Percentiles rank a stretch among this genome's conserved stretches.
Evolutionary conservation across 1,284 basidiomycete species (phyloP).

Genomic region (Vanrija pseudolonga): DNA sequence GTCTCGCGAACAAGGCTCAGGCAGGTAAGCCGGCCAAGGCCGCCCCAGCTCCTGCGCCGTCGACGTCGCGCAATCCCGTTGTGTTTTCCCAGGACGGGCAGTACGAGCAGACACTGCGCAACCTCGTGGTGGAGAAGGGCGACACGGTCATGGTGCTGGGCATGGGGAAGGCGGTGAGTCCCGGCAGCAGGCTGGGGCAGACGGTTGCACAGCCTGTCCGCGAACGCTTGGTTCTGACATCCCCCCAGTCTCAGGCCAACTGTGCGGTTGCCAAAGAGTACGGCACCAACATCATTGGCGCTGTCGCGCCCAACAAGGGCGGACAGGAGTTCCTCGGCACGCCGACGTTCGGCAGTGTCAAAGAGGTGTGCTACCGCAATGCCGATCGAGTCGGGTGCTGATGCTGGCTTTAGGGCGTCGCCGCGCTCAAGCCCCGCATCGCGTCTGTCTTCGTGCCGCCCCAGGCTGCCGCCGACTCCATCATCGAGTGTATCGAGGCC

Average conservation of each 20-base stretch:
- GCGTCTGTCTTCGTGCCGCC: conserved; percentile 16
- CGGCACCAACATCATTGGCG: conserved; percentile 92
- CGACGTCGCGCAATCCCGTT: conserved; percentile 4
- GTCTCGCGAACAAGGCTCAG: conserved; percentile 1
- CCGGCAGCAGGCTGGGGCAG: not conserved
- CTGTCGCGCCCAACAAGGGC: conserved; percentile 90
- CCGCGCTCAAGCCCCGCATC: conserved; percentile 15
- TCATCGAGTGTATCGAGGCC: conserved; percentile 90
- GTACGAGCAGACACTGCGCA: conserved; percentile 71
- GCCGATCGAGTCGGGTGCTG: not conserved
- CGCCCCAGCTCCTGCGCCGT: not conserved
- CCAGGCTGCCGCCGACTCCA: conserved; percentile 74
- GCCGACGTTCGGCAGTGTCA: conserved; percentile 83
- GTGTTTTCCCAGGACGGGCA: conserved; percentile 43
- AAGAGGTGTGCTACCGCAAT: conserved; percentile 63
- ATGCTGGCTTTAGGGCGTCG: not conserved
- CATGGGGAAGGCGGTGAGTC: conserved; percentile 19
- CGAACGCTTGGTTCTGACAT: too few species aligned
- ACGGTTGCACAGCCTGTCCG: not conserved
- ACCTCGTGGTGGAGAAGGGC: conserved; percentile 81
- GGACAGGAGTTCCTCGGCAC: conserved; percentile 84
- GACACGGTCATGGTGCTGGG: conserved; percentile 85
- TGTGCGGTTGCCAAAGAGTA: conserved; percentile 41
- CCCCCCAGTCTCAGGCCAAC: conserved; percentile 10
- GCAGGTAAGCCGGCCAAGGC: not conserved